These are phyloP conservation scores for Stramenopiles sp. DNA, from an alignment of 352 stramenopile species.

Conservation along the genomic window DNA sequence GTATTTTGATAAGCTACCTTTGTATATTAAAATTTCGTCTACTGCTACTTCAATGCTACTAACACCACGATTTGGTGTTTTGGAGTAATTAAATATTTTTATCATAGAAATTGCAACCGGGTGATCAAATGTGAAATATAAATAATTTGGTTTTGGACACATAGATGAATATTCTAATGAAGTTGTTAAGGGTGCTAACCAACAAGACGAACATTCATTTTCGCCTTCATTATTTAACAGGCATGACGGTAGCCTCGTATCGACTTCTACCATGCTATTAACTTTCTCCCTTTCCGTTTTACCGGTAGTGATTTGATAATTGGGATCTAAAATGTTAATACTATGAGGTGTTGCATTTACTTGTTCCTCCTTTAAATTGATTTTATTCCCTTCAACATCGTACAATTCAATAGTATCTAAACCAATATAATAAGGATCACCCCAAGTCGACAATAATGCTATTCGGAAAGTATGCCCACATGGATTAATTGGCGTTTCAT, in stretches of 20 bases:
- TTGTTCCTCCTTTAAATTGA: background rate
- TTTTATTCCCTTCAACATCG: constrained; percentile 28
- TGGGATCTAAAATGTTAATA: constrained; percentile 30
- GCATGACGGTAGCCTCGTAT: constrained; percentile 47
- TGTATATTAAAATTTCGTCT: constrained; percentile 37
- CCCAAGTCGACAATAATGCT: constrained; percentile 48
- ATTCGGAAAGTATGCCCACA: constrained; percentile 59
- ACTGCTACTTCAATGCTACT: constrained; percentile 56
- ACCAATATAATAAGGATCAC: constrained; percentile 52
- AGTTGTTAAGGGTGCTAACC: background rate
- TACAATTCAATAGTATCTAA: constrained; percentile 54
- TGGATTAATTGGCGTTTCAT: constrained; percentile 49
- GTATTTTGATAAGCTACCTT: constrained; percentile 22
- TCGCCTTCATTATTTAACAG: too few relatives aligned
- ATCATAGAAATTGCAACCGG: constrained; percentile 47
- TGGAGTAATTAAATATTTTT: constrained; percentile 68
- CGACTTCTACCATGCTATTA: constrained; percentile 38
- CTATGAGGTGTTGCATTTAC: constrained; percentile 28
- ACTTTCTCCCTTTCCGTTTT: constrained; percentile 28
- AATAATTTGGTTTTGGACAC: constrained; percentile 31
- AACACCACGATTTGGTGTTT: constrained; percentile 49
- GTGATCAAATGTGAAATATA: constrained; percentile 43
- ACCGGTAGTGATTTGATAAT: constrained; percentile 1
- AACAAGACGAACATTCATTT: background rate
- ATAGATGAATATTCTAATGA: too few relatives aligned